Percentiles rank a stretch among this genome's conserved stretches.
These are phyloP conservation scores for Trametes cubensis DNA, from an alignment of 768 basidiomycete species.

Conservation along the genomic window DNA sequence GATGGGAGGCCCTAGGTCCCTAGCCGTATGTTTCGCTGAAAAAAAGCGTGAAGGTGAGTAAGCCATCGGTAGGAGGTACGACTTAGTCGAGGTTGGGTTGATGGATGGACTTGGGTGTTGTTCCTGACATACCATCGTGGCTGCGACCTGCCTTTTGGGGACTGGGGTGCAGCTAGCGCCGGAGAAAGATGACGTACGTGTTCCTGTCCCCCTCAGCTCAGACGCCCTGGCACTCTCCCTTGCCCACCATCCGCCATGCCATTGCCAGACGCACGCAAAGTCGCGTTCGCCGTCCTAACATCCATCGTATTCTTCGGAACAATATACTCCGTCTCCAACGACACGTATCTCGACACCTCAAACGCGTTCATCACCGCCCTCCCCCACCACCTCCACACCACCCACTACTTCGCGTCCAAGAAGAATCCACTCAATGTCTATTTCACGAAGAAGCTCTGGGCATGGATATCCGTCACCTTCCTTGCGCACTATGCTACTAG, in stretches of 20 bases:
- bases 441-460: slow-evolving; percentile 93
- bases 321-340: slow-evolving; percentile 59
- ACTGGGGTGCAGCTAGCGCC: too few relatives aligned
- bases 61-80: too few relatives aligned
- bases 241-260: slow-evolving; percentile 18
- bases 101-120: background rate
- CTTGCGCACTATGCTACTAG: slow-evolving; percentile 60
- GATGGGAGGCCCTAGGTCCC: too few relatives aligned
- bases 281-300: slow-evolving; percentile 45
- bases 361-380: slow-evolving; percentile 69
- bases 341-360: slow-evolving; percentile 85
- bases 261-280: slow-evolving; percentile 23
- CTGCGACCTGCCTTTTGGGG: too few relatives aligned
- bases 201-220: background rate
- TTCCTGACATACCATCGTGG: background rate
- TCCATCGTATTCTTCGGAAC: slow-evolving; percentile 62
- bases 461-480: slow-evolving; percentile 79
- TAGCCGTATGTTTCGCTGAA: too few relatives aligned
- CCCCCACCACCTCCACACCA: slow-evolving; percentile 63
- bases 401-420: slow-evolving; percentile 81
- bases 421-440: slow-evolving; percentile 77
- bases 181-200: background rate
- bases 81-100: too few relatives aligned
- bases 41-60: too few relatives aligned
- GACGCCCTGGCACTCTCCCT: too few relatives aligned